Conservation (phyloP, 345 rosid species). For the Garcia nutans region DNA sequence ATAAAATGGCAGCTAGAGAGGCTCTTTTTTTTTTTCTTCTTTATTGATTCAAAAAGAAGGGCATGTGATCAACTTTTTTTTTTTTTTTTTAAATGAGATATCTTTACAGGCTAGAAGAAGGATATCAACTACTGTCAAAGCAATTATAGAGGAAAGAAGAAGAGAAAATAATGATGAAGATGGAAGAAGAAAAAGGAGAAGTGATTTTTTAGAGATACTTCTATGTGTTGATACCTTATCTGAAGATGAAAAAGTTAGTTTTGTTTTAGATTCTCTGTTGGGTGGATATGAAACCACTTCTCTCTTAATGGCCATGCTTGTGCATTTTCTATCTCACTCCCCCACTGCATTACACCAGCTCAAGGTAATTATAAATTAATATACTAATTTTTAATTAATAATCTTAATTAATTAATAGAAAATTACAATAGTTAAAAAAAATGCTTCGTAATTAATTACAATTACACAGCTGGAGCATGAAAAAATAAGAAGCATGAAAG, state of each 20-base stretch:
- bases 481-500: conserved; percentile 38
- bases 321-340: conserved; percentile 42
- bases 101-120: conserved; percentile 60
- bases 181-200: conserved; percentile 12
- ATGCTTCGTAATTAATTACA: no score
- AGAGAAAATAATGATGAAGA: not conserved
- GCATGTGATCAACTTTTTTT: conserved; percentile 40
- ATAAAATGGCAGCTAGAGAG: not conserved
- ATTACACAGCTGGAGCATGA: conserved; percentile 40
- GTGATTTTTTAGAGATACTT: conserved; percentile 47
- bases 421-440: no score
- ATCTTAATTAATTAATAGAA: no score
- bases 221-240: conserved; percentile 46
- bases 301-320: conserved; percentile 42
- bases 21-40: not conserved
- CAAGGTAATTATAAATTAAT: conserved; percentile 35
- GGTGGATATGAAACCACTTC: conserved; percentile 69
- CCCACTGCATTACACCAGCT: conserved; percentile 38
- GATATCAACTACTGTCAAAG: conserved; percentile 50
- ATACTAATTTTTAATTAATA: no score
- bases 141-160: conserved; percentile 48
- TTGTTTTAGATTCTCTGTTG: conserved; percentile 51
- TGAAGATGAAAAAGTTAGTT: conserved; percentile 59
- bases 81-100: conserved; percentile 16
- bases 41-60: conserved; percentile 25